Base-by-base conservation (phyloP, 2,329 filamentous ascomycete genomes). In the Drechmeria coniospora region DNA sequence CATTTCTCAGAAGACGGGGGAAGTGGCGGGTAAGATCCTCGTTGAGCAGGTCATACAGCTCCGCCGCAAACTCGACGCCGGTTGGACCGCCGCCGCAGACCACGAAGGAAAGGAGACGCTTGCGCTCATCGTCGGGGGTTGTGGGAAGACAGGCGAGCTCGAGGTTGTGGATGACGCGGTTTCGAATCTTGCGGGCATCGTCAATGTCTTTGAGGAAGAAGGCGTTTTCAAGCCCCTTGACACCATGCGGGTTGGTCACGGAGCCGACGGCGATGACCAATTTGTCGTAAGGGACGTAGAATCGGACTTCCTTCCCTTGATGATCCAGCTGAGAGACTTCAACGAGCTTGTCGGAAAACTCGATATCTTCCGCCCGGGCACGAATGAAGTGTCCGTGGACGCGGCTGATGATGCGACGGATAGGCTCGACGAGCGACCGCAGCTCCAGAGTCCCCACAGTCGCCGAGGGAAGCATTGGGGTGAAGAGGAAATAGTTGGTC, bases 271-370 rank as follows among this genome's bases (percentile, higher is more conserved):
- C 86, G 42, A 98, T 65, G 16, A 98, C 79, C 25, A 98, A 65
- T 58, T 98, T 98, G 51, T 98, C 92, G 49, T 98, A 98, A 0
- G 90, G 90, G 2, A 98, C 67, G 49, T 98, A 98, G 57, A 95
- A 98, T 22, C 73, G 65, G 31, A 73, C 63, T 42, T 79, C 73
- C n/a, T 80, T 61, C 4, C 90, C 90, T 33, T 63, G 54, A 4
- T 69, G 53, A 39, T 84, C 79, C 3, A 63, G 47, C 39, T 92
- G 80, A 1, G 79, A 75, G 2, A 93, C 68, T 50, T 98, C 90
- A 6, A 98, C 74, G 31, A 98, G 59, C 49, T 92, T 92, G 44
- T 86, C 69, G 0, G 80, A 83, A 47, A 95, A 94, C 30, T 93
- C 83, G 15, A 98, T 74, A 47, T 92, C 79, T 40, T 90, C 79